These are phyloP conservation scores for Pichia manshurica DNA, from an alignment of 805 yeast genomes.

Conservation along the genomic window DNA sequence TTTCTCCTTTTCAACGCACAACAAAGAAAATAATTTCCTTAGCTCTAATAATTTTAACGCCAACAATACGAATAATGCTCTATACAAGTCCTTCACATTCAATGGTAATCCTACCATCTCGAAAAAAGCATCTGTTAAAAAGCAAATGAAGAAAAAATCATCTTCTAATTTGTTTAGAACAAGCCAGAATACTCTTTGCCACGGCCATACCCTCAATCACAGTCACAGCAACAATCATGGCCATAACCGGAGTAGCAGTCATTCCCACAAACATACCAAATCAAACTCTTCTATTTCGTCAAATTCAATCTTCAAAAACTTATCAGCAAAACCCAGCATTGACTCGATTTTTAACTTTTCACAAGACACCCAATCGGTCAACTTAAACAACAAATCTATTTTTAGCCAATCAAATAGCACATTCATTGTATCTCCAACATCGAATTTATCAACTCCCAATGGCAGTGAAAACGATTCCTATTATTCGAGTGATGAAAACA, in stretches of 20 bases:
- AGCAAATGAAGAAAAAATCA: slow-evolving; percentile 10
- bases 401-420: neutral
- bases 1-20: slow-evolving; percentile 1
- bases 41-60: neutral
- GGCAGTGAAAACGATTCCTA: slow-evolving; percentile 1
- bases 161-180: slow-evolving; percentile 1
- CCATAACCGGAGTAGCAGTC: neutral
- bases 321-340: slow-evolving; percentile 8
- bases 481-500: slow-evolving; percentile 7
- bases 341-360: slow-evolving; percentile 10
- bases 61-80: neutral
- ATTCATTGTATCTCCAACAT: neutral
- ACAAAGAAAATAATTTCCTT: slow-evolving; percentile 8
- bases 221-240: neutral
- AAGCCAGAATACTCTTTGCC: slow-evolving; percentile 4
- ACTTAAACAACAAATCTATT: neutral
- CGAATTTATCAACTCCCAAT: slow-evolving; percentile 4
- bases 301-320: slow-evolving; percentile 5
- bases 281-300: slow-evolving; percentile 9
- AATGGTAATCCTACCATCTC: slow-evolving; percentile 5
- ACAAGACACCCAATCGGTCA: neutral
- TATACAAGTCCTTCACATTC: slow-evolving; percentile 7
- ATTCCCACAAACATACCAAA: slow-evolving; percentile 2
- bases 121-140: slow-evolving; percentile 8
- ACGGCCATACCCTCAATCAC: slow-evolving; percentile 6